Conservation (phyloP, 2,329 filamentous ascomycete species). For the Venturia oleaginea region DNA sequence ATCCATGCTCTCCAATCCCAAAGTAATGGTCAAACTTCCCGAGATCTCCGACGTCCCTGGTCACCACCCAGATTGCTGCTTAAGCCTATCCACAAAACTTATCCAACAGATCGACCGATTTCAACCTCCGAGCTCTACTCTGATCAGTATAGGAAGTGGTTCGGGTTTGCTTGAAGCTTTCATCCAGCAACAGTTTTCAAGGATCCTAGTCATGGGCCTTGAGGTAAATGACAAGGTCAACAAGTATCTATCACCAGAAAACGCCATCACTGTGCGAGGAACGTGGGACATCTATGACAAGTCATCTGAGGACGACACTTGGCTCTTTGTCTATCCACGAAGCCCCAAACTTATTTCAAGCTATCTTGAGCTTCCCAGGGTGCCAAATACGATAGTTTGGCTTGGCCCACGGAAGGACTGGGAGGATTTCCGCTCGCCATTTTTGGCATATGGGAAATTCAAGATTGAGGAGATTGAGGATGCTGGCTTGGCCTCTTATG, state of each 20-base stretch:
- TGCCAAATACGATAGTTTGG: neutral
- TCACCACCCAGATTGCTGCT: constrained; percentile 6
- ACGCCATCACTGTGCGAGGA: neutral
- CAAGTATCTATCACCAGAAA: neutral
- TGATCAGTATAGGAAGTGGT: constrained; percentile 7
- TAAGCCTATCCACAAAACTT: neutral
- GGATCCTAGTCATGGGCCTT: neutral
- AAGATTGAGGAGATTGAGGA: neutral
- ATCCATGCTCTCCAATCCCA: neutral
- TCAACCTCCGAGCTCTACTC: neutral
- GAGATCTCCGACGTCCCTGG: neutral
- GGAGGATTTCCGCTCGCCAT: neutral
- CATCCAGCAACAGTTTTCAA: neutral
- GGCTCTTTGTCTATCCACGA: constrained; percentile 6
- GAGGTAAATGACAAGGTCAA: neutral
- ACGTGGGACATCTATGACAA: constrained; percentile 5
- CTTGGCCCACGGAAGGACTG: constrained; percentile 2
- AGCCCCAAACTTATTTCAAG: neutral
- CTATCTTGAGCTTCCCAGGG: neutral
- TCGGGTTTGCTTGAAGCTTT: constrained; percentile 1
- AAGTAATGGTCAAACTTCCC: neutral
- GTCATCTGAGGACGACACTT: neutral
- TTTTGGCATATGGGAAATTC: neutral
- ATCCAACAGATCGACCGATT: neutral
- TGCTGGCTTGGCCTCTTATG: neutral